Evolutionary conservation across 257 asterid species (phyloP).

Genomic region (Leptodermis oblonga): DNA sequence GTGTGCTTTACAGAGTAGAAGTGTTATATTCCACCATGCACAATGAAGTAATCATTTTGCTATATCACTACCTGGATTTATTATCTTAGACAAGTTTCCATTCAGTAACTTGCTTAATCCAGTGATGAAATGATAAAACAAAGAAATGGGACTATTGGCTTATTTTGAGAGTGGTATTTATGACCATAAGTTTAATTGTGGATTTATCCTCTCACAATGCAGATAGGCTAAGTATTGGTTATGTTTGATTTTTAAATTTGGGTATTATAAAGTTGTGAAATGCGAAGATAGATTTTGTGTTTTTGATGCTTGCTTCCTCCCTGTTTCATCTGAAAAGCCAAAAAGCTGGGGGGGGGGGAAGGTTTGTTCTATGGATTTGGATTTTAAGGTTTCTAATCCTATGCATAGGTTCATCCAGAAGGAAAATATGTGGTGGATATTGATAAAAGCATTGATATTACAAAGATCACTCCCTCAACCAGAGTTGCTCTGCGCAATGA

Average conservation of each 20-base stretch:
- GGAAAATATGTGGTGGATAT: slow-evolving; percentile 87
- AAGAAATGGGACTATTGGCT: neutral
- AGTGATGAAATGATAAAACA: neutral
- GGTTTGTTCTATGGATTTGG: neutral
- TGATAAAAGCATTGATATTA: slow-evolving; percentile 85
- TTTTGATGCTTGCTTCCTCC: neutral
- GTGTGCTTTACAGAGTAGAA: neutral
- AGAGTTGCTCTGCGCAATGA: slow-evolving; percentile 96
- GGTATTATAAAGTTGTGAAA: neutral
- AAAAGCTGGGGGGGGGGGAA: neutral
- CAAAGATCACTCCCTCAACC: slow-evolving; percentile 88
- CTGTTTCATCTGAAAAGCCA: neutral
- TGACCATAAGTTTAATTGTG: neutral
- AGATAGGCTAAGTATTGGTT: neutral
- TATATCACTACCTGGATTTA: neutral
- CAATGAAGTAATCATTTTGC: neutral
- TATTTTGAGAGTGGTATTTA: neutral
- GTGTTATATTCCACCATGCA: neutral
- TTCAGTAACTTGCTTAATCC: too few species aligned
- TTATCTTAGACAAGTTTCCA: neutral
- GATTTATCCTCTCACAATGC: neutral
- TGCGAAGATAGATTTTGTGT: neutral
- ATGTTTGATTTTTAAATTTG: neutral
- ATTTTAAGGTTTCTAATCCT: neutral
- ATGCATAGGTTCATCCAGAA: slow-evolving; percentile 78